These are phyloP conservation scores for Talaromyces sp. DNA, from an alignment of 2,329 filamentous ascomycete species.

Conservation along the genomic window DNA sequence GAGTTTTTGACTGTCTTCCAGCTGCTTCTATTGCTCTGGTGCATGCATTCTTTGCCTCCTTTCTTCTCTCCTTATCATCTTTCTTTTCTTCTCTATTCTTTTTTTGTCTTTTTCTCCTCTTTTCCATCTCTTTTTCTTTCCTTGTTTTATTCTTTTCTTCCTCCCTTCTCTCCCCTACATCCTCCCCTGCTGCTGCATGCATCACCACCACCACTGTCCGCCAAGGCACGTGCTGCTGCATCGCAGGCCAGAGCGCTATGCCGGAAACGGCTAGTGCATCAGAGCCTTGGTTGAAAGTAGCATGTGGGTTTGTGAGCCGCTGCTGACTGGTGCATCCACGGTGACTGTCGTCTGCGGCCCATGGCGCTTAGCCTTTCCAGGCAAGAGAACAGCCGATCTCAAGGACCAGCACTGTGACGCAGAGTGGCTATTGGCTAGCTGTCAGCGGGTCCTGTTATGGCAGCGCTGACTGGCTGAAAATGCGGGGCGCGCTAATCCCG, in stretches of 20 bases:
- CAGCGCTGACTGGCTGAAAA: background rate
- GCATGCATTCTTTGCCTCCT: background rate
- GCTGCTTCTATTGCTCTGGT: background rate
- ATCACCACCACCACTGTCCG: background rate
- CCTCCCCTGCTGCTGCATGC: background rate
- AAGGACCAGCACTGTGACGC: background rate
- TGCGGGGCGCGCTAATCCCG: background rate
- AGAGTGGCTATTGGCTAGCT: background rate
- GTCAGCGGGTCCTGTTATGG: background rate
- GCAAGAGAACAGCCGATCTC: background rate
- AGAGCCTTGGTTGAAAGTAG: background rate
- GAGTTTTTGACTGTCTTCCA: background rate
- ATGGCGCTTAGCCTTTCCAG: background rate
- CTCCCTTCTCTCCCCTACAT: background rate
- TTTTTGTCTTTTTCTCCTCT: no score
- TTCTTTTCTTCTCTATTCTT: no score
- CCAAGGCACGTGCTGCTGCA: constrained; percentile 7
- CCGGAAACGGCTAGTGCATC: constrained; percentile 1
- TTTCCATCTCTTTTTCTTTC: background rate
- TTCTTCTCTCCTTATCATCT: background rate
- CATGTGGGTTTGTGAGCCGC: background rate
- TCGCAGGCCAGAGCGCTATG: background rate
- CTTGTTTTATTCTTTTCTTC: background rate
- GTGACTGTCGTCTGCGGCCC: background rate
- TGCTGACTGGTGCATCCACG: background rate